Percentiles rank a stretch among this genome's conserved stretches.
Evolutionary conservation across 2,329 filamentous ascomycete species (phyloP).

Genomic region (Fusarium pseudoanthophilum): DNA sequence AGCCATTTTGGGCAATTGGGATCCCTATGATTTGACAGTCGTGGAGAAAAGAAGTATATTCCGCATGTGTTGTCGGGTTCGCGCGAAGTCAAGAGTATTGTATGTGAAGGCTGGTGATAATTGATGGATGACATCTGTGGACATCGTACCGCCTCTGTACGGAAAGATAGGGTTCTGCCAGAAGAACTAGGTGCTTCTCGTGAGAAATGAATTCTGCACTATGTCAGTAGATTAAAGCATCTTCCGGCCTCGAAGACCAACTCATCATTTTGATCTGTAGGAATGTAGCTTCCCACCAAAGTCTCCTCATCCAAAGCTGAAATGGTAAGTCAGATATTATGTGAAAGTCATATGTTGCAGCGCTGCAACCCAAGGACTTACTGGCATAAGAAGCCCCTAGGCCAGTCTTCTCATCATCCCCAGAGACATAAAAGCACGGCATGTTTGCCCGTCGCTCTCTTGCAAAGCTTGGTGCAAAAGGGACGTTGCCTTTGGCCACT

Average conservation of each 20-base stretch:
- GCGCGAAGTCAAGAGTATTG: conserved; percentile 56
- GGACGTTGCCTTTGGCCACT: conserved; percentile 54
- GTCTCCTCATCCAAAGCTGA: conserved; percentile 50
- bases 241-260: conserved; percentile 37
- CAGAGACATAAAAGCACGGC: conserved; percentile 54
- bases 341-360: background rate
- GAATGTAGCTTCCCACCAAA: conserved; percentile 55
- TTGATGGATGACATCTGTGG: conserved; percentile 59
- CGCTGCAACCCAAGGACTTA: conserved; percentile 45
- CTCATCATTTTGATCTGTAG: conserved; percentile 56
- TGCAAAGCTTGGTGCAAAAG: conserved; percentile 48
- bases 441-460: conserved; percentile 49
- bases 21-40: conserved; percentile 43
- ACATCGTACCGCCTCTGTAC: conserved; percentile 52
- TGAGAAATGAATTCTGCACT: conserved; percentile 33
- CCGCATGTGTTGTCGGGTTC: conserved; percentile 47
- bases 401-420: conserved; percentile 52
- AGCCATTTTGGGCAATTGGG: conserved; percentile 50
- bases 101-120: conserved; percentile 56
- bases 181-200: conserved; percentile 33
- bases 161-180: conserved; percentile 36
- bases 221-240: background rate
- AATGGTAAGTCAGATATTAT: conserved; percentile 7
- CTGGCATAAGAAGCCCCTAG: conserved; percentile 58
- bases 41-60: conserved; percentile 54